Evolutionary conservation across 164 flowering plant species (phyloP).

Genomic region (Akebia trifoliata): DNA sequence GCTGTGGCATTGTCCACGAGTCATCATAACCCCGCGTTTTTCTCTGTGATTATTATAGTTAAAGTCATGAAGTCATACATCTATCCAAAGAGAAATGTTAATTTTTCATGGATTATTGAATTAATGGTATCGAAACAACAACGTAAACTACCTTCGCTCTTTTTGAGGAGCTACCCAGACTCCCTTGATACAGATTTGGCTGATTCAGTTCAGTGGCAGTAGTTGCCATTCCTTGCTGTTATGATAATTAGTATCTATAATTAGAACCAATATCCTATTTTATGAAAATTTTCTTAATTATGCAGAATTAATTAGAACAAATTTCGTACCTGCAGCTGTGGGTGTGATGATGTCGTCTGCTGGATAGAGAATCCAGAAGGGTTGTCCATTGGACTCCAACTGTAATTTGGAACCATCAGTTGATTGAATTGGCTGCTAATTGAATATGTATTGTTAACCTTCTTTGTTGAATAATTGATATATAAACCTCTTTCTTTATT

Average conservation of each 20-base stretch:
- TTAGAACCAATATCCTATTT: no score
- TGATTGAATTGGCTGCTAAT: neutral
- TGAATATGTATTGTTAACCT: neutral
- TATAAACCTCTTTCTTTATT: neutral
- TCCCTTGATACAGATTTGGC: neutral
- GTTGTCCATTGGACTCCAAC: neutral
- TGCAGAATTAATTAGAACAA: no score
- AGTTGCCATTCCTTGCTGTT: neutral
- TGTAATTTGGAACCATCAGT: no score
- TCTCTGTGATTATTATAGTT: neutral
- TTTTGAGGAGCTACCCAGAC: neutral
- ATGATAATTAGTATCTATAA: neutral
- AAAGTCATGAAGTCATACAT: no score
- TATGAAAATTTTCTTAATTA: neutral
- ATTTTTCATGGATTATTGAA: neutral
- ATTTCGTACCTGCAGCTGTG: neutral
- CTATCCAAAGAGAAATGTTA: no score
- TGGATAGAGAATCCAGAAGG: neutral
- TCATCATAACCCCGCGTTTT: neutral
- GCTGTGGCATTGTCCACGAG: neutral
- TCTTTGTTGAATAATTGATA: neutral
- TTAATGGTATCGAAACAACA: neutral
- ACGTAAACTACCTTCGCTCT: neutral
- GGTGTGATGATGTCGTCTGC: neutral
- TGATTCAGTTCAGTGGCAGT: neutral